Percentiles rank a stretch among this genome's conserved stretches.
phyloP scores from a whole-genome alignment of 1,139 yeast genomes.

The Sugiyamaella novakii region DNA sequence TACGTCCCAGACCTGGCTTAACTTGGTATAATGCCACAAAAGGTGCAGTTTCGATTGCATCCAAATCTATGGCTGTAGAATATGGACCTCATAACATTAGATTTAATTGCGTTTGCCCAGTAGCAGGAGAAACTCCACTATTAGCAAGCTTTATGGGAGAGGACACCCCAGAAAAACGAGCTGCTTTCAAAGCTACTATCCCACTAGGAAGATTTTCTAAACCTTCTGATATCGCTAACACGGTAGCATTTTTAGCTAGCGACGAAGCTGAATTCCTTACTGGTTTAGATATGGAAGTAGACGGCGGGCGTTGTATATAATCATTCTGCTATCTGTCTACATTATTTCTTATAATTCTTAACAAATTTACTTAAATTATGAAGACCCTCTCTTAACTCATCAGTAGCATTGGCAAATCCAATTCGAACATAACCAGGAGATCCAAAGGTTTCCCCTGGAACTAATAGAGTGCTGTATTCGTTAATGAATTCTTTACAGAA shows the following conservation, averaged over 20 bases:
- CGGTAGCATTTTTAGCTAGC: slow-evolving; percentile 50
- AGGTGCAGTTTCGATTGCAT: slow-evolving; percentile 32
- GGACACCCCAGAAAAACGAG: slow-evolving; percentile 28
- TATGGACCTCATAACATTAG: slow-evolving; percentile 28
- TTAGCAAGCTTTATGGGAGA: slow-evolving; percentile 30
- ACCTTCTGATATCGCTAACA: slow-evolving; percentile 49
- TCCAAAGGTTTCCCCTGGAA: slow-evolving; percentile 57
- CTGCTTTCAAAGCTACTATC: slow-evolving; percentile 39
- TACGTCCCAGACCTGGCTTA: slow-evolving; percentile 29
- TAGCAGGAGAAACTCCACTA: slow-evolving; percentile 31
- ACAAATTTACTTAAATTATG: slow-evolving; percentile 26
- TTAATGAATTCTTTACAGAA: slow-evolving; percentile 48
- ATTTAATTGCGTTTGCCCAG: slow-evolving; percentile 31
- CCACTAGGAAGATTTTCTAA: slow-evolving; percentile 49
- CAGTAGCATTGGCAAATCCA: slow-evolving; percentile 54
- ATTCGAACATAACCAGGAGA: slow-evolving; percentile 50
- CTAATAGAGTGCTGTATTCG: slow-evolving; percentile 45
- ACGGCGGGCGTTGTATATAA: slow-evolving; percentile 43
- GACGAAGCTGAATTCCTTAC: slow-evolving; percentile 48
- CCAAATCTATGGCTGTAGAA: slow-evolving; percentile 31
- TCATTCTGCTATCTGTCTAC: background rate
- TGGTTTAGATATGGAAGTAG: slow-evolving; percentile 49
- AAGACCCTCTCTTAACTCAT: slow-evolving; percentile 43
- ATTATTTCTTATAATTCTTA: slow-evolving; percentile 17
- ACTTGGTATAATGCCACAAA: slow-evolving; percentile 36